Evolutionary conservation across 2,329 filamentous ascomycete species (phyloP), one percentile per base, ranked within the genome.

Genomic region (Microascus cirrosus): DNA sequence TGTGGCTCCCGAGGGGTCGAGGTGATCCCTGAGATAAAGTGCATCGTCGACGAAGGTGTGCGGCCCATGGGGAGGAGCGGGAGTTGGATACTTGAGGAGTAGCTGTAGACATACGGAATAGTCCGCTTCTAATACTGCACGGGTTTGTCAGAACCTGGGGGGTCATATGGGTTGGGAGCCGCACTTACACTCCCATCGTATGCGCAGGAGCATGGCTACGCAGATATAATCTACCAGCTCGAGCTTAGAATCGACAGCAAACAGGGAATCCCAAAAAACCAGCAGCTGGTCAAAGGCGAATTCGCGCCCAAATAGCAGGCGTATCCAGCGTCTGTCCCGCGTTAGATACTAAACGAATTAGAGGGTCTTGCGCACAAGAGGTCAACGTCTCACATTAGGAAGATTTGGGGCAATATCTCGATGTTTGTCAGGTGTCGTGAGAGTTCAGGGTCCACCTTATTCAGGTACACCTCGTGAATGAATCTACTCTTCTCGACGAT

Each of bases 361-460:
- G 5, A 22, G 22, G 22, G 6, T 24, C 6, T 12, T 6, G 12
- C 4, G 3, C 42, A 24, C n/a, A 50, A 50, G 39, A 22, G 6
- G 10, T 20, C 3, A n/a, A 50, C 18, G 13, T 69, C 78, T 70
- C 73, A 94, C 89, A 97, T 95, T 25, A 97, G 75, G 67, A 97
- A 99, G 55, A 99, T 93, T 65, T 99, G 94, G 1, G 94, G 94
- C n/a, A 96, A 74, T 61, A 99, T 85, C 60, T 96, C 93, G 53
- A 96, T 85, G 60, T 83, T 81, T 59, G 85, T 85, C 20, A 99
- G 78, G 69, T 97, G 92, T 25, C 78, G 77, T 15, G 90, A 87
- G 32, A 97, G 79, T 66, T 91, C 87, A n/a, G 89, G 86, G 67
- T 97, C 94, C 34, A 90, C 78, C 62, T 84, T 86, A 59, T 83